Base-by-base conservation (phyloP, 2,329 filamentous ascomycete species). In the Apiospora malaysiana region DNA sequence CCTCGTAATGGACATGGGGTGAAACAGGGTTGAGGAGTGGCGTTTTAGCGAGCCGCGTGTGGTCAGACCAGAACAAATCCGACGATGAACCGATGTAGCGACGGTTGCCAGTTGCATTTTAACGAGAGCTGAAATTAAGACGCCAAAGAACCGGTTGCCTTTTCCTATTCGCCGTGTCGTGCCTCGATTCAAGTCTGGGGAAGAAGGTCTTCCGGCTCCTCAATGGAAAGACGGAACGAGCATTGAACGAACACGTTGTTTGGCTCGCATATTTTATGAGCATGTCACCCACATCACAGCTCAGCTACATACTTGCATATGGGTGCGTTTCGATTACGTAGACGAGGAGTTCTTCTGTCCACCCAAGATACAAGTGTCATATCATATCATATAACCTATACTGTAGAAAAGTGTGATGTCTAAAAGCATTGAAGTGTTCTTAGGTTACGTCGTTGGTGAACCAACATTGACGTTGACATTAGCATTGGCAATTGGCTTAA, bases 1-100 rank as follows among this genome's bases (percentile, higher is more conserved):
- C 21, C 12, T n/a, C 56, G 63, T 42, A 63, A 63, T 40, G 32
- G 56, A 37, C 70, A 70, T 59, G 68, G 43, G 47, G 23, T 71
- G 70, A 71, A 71, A 71, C 70, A 45, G n/a, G 18, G 43, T 51
- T 70, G 49, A 68, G 27, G 59, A 25, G 45, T n/a, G 18, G 16
- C 10, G 43, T 66, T 45, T 40, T 59, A 59, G 68, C 68, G 45
- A 37, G 59, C 18, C 18, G 59, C 2, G 45, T 14, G 42, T 68
- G 66, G 16, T 40, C 18, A 25, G 66, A 23, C 16, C 23, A 68
- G 23, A 40, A 37, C 42, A 67, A 27, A 32, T 21, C 23, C 42
- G 45, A 27, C 42, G 12, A 46, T 12, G 66, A 32, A 23, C 42
- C 23, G 42, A 47, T 32, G 23, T 2, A 23, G n/a, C 18, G 14